Percentiles rank a stretch among this genome's conserved stretches.
These are phyloP conservation scores for Candida parachauliodes DNA, from an alignment of 805 yeast genomes.

Conservation along the genomic window DNA sequence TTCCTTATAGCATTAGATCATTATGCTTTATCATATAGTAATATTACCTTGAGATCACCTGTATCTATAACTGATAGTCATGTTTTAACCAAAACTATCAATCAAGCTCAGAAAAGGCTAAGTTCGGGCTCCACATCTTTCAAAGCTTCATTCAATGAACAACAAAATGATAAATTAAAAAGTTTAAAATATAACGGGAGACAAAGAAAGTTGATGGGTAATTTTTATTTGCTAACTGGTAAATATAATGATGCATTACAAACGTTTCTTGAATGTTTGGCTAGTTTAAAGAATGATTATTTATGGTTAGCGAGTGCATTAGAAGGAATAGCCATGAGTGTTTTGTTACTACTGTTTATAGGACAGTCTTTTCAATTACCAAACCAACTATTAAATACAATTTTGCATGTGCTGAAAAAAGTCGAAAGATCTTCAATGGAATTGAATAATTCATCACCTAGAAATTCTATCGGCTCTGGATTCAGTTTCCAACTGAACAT, in stretches of 20 bases:
- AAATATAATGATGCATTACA: conserved; percentile 65
- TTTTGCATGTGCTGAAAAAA: conserved; percentile 23
- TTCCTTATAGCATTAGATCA: conserved; percentile 62
- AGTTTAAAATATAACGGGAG: conserved; percentile 60
- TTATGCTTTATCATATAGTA: conserved; percentile 70
- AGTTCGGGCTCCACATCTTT: conserved; percentile 39
- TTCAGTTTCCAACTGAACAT: conserved; percentile 12
- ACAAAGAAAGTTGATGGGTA: conserved; percentile 70
- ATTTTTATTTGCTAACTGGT: conserved; percentile 78
- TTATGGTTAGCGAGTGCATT: conserved; percentile 87
- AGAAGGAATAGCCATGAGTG: conserved; percentile 73
- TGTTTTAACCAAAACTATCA: conserved; percentile 37
- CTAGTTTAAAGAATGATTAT: conserved; percentile 62
- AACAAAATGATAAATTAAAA: conserved; percentile 23
- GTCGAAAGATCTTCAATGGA: conserved; percentile 2
- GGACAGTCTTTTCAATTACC: conserved; percentile 51
- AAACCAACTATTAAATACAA: conserved; percentile 27
- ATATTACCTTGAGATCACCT: conserved; percentile 81
- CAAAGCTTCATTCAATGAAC: conserved; percentile 24
- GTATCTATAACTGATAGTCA: conserved; percentile 56
- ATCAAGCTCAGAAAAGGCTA: conserved; percentile 39
- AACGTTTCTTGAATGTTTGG: conserved; percentile 71
- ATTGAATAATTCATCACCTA: conserved; percentile 23
- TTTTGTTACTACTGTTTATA: conserved; percentile 56
- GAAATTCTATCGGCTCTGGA: conserved; percentile 29